phyloP scores from a whole-genome alignment of 2,329 filamentous ascomycete genomes.

The Fusarium humuli region DNA sequence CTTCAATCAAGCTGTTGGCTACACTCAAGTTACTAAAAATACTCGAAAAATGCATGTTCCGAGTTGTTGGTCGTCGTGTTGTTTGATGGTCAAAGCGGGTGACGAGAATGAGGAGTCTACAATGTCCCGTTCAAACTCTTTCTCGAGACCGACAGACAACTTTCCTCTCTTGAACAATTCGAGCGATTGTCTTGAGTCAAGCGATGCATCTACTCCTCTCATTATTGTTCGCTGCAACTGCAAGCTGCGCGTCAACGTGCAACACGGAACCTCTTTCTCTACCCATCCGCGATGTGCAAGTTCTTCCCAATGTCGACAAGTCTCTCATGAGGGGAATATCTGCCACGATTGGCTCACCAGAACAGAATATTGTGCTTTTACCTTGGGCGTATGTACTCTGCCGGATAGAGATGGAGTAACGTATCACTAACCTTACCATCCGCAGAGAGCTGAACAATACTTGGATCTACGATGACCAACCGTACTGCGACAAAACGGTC shows the following conservation, averaged over 20 bases:
- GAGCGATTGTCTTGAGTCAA: not conserved
- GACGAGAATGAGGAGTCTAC: not conserved
- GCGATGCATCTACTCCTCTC: conserved; percentile 16
- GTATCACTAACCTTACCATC: not conserved
- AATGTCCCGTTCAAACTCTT: not conserved
- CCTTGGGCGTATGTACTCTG: conserved; percentile 46
- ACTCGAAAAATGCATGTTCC: not conserved
- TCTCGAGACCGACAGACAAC: not conserved
- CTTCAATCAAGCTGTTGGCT: not conserved
- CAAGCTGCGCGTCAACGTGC: conserved; percentile 19
- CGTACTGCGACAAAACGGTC: conserved; percentile 46
- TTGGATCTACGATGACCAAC: conserved; percentile 48
- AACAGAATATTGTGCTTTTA: conserved; percentile 46
- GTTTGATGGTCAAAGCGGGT: not conserved
- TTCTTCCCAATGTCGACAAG: conserved; percentile 39
- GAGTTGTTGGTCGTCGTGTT: not conserved
- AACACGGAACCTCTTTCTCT: conserved; percentile 24
- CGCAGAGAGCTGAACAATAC: conserved; percentile 51
- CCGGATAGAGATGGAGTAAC: accelerated
- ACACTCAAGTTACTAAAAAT: not conserved
- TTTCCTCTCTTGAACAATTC: not conserved
- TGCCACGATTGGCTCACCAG: conserved; percentile 42
- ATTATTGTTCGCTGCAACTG: not conserved
- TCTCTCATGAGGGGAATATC: conserved; percentile 48
- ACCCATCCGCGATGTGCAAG: conserved; percentile 41